Evolutionary conservation across 352 stramenopile species (phyloP).

Genomic region (Phytophthora sansomeana): DNA sequence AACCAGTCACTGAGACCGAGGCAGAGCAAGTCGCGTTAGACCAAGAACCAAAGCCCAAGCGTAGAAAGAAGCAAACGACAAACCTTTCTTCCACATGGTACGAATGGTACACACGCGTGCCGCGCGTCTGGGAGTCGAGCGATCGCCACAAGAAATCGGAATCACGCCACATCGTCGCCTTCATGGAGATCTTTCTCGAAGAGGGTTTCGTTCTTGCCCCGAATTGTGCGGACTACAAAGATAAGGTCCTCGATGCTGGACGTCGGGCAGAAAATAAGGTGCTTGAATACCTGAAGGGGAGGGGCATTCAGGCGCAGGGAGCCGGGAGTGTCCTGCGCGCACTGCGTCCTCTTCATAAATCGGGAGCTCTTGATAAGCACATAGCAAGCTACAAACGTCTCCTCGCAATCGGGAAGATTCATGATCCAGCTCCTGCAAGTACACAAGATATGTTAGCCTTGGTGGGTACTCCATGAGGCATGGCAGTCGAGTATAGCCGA

Average conservation of each 20-base stretch:
- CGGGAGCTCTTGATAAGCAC: too few relatives aligned
- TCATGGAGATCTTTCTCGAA: conserved; percentile 29
- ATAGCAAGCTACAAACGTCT: too few relatives aligned
- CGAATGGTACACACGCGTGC: conserved; percentile 18
- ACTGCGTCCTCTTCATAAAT: neutral
- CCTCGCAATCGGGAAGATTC: too few relatives aligned
- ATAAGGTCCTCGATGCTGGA: conserved; percentile 7
- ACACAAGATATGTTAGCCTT: too few relatives aligned
- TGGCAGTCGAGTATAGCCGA: too few relatives aligned
- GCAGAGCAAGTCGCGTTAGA: conserved; percentile 2
- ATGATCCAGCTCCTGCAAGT: too few relatives aligned
- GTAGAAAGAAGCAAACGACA: neutral
- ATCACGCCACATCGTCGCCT: conserved; percentile 17
- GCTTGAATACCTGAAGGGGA: conserved; percentile 11
- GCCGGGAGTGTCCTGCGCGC: conserved; percentile 7
- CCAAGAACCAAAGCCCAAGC: conserved; percentile 5
- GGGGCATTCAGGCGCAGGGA: conserved; percentile 1
- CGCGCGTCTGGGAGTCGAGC: conserved; percentile 4
- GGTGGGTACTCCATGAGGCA: too few relatives aligned
- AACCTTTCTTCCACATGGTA: conserved; percentile 17
- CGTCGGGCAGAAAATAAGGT: neutral
- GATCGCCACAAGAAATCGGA: conserved; percentile 35
- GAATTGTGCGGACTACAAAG: conserved; percentile 7
- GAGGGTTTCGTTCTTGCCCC: conserved; percentile 15
- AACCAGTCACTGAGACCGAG: neutral